Evolutionary conservation across 2,329 filamentous ascomycete genomes (phyloP).

Genomic region (Ascochyta clinopodiicola): DNA sequence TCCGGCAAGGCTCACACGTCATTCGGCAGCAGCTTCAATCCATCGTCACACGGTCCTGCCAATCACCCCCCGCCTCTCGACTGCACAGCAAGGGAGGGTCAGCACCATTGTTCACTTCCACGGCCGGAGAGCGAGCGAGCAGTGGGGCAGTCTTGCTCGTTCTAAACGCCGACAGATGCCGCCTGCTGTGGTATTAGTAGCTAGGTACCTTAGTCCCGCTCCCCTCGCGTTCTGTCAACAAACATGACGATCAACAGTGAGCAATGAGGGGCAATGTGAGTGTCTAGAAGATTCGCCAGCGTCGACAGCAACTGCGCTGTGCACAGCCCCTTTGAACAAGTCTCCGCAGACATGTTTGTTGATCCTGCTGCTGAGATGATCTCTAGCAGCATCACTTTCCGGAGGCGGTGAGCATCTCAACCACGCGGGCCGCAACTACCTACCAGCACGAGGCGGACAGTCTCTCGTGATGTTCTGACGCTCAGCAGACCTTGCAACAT

Average conservation of each 20-base stretch:
- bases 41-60: slow-evolving; percentile 17
- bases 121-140: slow-evolving; percentile 23
- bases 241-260: background rate
- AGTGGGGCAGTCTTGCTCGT: slow-evolving; percentile 15
- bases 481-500: slow-evolving; percentile 15
- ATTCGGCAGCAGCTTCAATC: slow-evolving; percentile 28
- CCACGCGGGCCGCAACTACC: slow-evolving; percentile 3
- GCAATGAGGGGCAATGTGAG: background rate
- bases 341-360: slow-evolving; percentile 10
- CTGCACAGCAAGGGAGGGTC: slow-evolving; percentile 30
- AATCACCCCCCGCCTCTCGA: slow-evolving; percentile 16
- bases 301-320: background rate
- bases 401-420: slow-evolving; percentile 8
- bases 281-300: background rate
- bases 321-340: slow-evolving; percentile 1
- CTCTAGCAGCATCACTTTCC: slow-evolving; percentile 12
- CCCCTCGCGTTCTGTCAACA: slow-evolving; percentile 6
- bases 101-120: slow-evolving; percentile 21
- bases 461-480: slow-evolving; percentile 5
- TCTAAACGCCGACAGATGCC: slow-evolving; percentile 17
- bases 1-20: slow-evolving; percentile 29
- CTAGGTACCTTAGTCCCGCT: slow-evolving; percentile 1
- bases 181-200: slow-evolving; percentile 2
- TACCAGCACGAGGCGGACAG: background rate
- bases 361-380: slow-evolving; percentile 5